phyloP scores from a whole-genome alignment of 2,329 filamentous ascomycete genomes.

The Pseudogymnoascus destructans region DNA sequence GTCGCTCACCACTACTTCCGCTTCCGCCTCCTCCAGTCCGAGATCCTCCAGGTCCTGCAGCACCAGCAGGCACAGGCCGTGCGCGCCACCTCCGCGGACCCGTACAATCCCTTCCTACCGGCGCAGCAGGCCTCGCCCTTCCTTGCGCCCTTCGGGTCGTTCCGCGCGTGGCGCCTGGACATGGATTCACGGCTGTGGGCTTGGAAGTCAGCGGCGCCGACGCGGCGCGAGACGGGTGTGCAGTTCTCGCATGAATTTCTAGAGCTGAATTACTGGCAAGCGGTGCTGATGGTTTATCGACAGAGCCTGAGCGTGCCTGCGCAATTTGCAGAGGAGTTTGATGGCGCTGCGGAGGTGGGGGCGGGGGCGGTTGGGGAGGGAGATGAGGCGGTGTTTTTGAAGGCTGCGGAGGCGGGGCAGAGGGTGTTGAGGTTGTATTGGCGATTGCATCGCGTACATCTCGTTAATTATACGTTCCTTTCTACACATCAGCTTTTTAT shows the following conservation, averaged over 20 bases:
- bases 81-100: conserved; percentile 50
- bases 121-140: conserved; percentile 74
- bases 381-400: conserved; percentile 82
- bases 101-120: conserved; percentile 59
- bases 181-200: conserved; percentile 71
- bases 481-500: conserved; percentile 96
- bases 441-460: conserved; percentile 71
- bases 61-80: conserved; percentile 79
- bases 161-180: conserved; percentile 77
- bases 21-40: conserved; percentile 76
- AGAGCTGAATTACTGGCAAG: conserved; percentile 95
- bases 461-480: conserved; percentile 93
- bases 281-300: conserved; percentile 87
- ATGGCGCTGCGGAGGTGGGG: conserved; percentile 46
- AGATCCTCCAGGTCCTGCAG: conserved; percentile 87
- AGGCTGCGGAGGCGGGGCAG: conserved; percentile 89
- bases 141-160: conserved; percentile 68
- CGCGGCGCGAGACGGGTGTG: conserved; percentile 67
- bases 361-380: conserved; percentile 39
- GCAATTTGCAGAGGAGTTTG: conserved; percentile 68
- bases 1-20: conserved; percentile 89
- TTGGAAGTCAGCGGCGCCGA: conserved; percentile 77
- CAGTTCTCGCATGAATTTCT: conserved; percentile 81
- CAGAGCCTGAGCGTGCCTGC: conserved; percentile 80
- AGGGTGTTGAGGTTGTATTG: conserved; percentile 84